Evolutionary conservation across 306 rosid species (phyloP), one percentile per base, ranked within the genome.

Genomic region (Quercus robur): DNA sequence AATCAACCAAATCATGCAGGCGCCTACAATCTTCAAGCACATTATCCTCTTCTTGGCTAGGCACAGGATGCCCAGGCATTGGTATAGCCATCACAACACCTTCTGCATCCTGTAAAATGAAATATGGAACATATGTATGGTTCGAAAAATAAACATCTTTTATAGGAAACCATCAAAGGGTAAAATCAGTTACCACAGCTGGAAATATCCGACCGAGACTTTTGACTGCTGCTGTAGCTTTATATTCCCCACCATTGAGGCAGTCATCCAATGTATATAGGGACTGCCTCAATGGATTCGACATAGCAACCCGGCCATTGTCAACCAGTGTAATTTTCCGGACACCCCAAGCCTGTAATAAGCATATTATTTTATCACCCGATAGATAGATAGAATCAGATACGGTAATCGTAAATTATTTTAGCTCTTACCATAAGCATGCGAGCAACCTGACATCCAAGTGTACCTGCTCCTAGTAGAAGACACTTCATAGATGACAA

Each of bases 401-500:
- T 57, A 77, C 62, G 59, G 56, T 28, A 73, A 62, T 56, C 64
- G 71, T 9, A 67, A 80, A 10, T 5, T 71, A 72, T 59, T 55
- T 63, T 33, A 82, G 78, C 75, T 84, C 93, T 86, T 89, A 95
- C 99, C 99, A 95, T 93, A 83, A 95, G 99, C 94, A 83, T 93
- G 66, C 99, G 97, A 12, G 98, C 97, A 71, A 95, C 99, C 87
- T 95, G 99, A 86, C 99, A 95, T 85, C 99, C 99, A 71, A 95
- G 99, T 18, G 99, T 93, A 67, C 99, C 97, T 17, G 99, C 98
- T 82, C 99, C 99, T 23, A 95, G 93, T 74, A 95, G 95, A 80
- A 95, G 99, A 86, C 99, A 95, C 86, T 93, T 95, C 71, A 89
- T 78, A 72, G 93, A 88, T 75, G 97, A 95, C 84, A 95, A 82